Evolutionary conservation across 805 yeast genomes (phyloP).

Genomic region (Jamesozyma spencerorum): DNA sequence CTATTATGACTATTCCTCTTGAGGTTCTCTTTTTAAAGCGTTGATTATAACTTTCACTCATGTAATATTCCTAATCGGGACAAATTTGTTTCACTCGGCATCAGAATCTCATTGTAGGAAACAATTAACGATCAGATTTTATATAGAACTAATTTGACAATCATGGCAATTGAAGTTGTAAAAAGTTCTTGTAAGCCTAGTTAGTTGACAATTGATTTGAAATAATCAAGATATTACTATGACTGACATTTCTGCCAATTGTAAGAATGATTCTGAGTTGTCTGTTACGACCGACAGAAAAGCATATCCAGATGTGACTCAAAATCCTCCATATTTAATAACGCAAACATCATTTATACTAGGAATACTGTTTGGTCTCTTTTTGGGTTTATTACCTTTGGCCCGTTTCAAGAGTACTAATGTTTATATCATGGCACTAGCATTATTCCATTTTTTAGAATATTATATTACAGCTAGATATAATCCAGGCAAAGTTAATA

Average conservation of each 20-base stretch:
- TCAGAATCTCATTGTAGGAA: no score
- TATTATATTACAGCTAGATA: slow-evolving; percentile 69
- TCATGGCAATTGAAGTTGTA: no score
- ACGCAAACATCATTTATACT: slow-evolving; percentile 37
- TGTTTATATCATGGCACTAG: slow-evolving; percentile 43
- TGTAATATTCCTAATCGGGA: slow-evolving; percentile 6
- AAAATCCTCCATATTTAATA: slow-evolving; percentile 37
- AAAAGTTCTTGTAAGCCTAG: no score
- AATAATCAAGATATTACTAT: no score
- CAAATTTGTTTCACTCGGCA: background rate
- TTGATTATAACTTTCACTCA: background rate
- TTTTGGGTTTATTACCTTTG: slow-evolving; percentile 25
- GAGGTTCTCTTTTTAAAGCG: background rate
- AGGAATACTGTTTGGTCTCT: slow-evolving; percentile 37
- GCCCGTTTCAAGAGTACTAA: slow-evolving; percentile 30
- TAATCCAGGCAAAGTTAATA: slow-evolving; percentile 56
- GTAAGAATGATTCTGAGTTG: background rate
- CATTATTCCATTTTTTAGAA: slow-evolving; percentile 73
- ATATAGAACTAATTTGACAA: no score
- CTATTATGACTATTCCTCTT: background rate
- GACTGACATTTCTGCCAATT: background rate
- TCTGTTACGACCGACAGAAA: slow-evolving; percentile 2
- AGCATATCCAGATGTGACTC: slow-evolving; percentile 28
- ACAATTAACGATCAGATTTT: no score
- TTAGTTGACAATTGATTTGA: no score